Evolutionary conservation across 768 basidiomycete species (phyloP), one percentile per base, ranked within the genome.

Genomic region (Phlebiopsis gigantea): DNA sequence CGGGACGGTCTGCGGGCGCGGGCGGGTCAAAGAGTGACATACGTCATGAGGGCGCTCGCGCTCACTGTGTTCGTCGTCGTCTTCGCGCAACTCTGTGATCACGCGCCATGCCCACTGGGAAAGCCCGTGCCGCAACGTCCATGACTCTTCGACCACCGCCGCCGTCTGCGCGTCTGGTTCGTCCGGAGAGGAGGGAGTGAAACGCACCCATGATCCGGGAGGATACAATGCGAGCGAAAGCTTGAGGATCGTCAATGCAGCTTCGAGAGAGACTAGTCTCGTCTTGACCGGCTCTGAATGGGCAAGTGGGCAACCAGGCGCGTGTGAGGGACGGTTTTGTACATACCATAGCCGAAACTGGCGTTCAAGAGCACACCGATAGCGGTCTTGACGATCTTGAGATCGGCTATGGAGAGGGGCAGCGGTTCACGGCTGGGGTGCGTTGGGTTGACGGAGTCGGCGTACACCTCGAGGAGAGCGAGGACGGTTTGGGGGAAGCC

Each of bases 291-390:
- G 78, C 63, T 90, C 91, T 93, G 51, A 3, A 14, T 10, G 19
- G 19, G 15, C 19, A 48, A 10, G 6, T 51, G n/a, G 31, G 47
- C 2, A 19, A 26, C 19, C 21, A 41, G n/a, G n/a, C 30, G 14
- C 50, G 15, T 17, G n/a, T 21, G 46, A 5, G 48, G 15, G 22
- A 43, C 28, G 28, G 1, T 5, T 15, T 2, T n/a, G 21, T 17
- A 69, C 80, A 53, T 62, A 90, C 92, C 88, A 67, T 83, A 91
- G 54, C 84, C 85, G 43, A 93, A 74, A 61, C 85, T 84, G 12
- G 84, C 82, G 65, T 94, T 94, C 47, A 93, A 71, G 15, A 93
- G 76, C 22, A 87, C 84, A 5, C 91, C 92, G 55, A 93, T 79
- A 1, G 87, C 79, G 6, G 88, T 91, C 65, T 85, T 83, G 59